Evolutionary conservation across 75 land plant genomes (phyloP), one percentile per base, ranked within the genome.

Genomic region (Gnetum montanum): DNA sequence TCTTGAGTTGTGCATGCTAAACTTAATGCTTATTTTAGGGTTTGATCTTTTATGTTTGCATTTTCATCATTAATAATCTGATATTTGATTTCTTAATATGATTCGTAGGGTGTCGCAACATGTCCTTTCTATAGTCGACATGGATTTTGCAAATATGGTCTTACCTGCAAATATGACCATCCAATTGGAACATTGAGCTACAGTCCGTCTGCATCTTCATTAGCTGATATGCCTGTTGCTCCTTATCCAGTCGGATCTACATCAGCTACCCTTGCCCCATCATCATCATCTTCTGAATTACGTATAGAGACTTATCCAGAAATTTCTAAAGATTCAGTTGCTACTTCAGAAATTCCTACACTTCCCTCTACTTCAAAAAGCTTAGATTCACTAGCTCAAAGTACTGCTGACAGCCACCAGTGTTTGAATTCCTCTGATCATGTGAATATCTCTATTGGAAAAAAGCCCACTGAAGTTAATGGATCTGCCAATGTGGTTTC

Each of bases 141-240:
- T 49, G 96, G 98, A 46, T 52, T 79, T 18, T 92, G 98, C 79
- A 92, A 79, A 48, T 92, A 82, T 70, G 98, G 98, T 30, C 77
- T 86, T 7, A 79, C 86, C 7, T 92, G 98, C 90, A 92, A 82
- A 70, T 92, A 68, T 68, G 86, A 92, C 57, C 98, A 92, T 49
- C 78, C 88, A 10, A 65, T 82, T 66, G 76, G 65, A 25, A 47
- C 31, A 25, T 38, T 86, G 49, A 79, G 78, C 46, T 86, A 90
- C 62, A 82, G 87, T 36, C 84, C 96, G 51, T 83, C 96, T 30
- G 87, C 96, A 52, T 90, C 91, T 7, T 90, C 91, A 34, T 77
- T 86, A 23, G 46, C 77, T n/a, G 96, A 90, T 36, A 72, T 86
- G 77, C 91, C 96, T 8, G 91, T 90, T 18, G 73, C 78, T 58